Evolutionary conservation across 805 yeast genomes (phyloP).

Genomic region (Jamesozyma jinghongensis): DNA sequence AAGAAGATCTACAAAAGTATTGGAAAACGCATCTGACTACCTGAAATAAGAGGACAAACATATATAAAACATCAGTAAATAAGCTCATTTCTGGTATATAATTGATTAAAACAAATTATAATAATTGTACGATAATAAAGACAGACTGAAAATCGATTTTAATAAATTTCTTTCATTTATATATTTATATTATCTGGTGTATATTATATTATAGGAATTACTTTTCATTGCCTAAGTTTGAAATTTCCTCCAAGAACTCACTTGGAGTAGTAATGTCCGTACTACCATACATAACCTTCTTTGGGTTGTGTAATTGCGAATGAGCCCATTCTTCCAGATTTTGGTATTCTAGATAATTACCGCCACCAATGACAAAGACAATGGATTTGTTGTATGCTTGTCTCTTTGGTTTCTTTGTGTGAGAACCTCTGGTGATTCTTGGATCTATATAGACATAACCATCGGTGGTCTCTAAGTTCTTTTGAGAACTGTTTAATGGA

Average conservation of each 20-base stretch:
- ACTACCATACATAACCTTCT: conserved; percentile 75
- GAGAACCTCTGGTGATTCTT: conserved; percentile 74
- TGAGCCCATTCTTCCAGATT: conserved; percentile 84
- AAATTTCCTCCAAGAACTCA: conserved; percentile 60
- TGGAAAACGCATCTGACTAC: conserved; percentile 33
- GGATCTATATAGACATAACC: conserved; percentile 91
- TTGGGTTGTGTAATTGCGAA: conserved; percentile 34
- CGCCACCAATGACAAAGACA: conserved; percentile 95
- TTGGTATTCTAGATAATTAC: conserved; percentile 88
- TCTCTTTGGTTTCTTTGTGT: conserved; percentile 80
- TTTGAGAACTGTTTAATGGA: conserved; percentile 55
- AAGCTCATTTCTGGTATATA: background rate
- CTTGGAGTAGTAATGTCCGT: conserved; percentile 65
- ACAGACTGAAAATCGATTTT: too few relatives aligned
- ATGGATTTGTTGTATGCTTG: conserved; percentile 71
- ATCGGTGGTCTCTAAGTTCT: conserved; percentile 67
- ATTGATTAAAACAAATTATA: background rate
- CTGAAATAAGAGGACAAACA: conserved; percentile 16
- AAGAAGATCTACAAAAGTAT: conserved; percentile 63
- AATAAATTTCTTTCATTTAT: background rate
- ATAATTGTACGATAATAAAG: background rate
- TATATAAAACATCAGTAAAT: background rate
- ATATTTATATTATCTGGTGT: background rate
- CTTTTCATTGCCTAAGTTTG: conserved; percentile 36
- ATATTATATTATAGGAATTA: background rate